Evolutionary conservation across 1,284 basidiomycete genomes (phyloP).

Genomic region (Microbotryum violaceum): DNA sequence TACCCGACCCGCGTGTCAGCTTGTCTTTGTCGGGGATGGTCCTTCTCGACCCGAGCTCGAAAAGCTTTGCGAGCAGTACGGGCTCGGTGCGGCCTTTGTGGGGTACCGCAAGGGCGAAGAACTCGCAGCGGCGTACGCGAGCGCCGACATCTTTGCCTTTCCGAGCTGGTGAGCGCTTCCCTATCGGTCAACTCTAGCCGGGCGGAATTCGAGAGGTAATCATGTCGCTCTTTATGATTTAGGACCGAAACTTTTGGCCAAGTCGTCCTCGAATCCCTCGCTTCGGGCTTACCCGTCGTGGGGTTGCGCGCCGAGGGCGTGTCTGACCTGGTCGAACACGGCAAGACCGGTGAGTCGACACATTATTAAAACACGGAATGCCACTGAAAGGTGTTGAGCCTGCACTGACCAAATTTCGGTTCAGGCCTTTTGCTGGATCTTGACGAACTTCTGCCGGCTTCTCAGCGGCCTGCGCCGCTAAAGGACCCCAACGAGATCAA

Average conservation of each 20-base stretch:
- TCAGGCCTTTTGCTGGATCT: slow-evolving; percentile 25
- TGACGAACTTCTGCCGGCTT: slow-evolving; percentile 9
- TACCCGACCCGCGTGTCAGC: slow-evolving; percentile 38
- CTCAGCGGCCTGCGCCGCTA: slow-evolving; percentile 15
- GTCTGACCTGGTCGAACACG: slow-evolving; percentile 49
- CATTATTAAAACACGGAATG: too few species aligned
- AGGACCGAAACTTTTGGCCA: slow-evolving; percentile 50
- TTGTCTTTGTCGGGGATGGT: slow-evolving; percentile 53
- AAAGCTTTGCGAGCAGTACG: slow-evolving; percentile 43
- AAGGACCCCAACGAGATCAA: slow-evolving; percentile 38
- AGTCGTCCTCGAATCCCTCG: slow-evolving; percentile 52
- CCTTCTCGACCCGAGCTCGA: slow-evolving; percentile 48
- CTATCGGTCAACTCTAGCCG: background rate
- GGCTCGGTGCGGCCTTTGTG: slow-evolving; percentile 48
- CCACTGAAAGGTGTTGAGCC: too few species aligned
- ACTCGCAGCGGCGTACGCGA: slow-evolving; percentile 47
- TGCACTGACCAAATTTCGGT: too few species aligned
- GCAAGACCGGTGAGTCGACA: slow-evolving; percentile 41
- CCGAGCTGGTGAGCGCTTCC: slow-evolving; percentile 36
- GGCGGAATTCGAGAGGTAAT: background rate
- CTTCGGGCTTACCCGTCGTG: slow-evolving; percentile 51
- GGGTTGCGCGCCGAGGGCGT: slow-evolving; percentile 53
- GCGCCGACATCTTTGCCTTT: slow-evolving; percentile 51
- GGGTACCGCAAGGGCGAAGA: slow-evolving; percentile 47
- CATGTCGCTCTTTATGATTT: slow-evolving; percentile 17